Conservation (phyloP, 73 alveolate species). For the Paraurostyla sp. region DNA sequence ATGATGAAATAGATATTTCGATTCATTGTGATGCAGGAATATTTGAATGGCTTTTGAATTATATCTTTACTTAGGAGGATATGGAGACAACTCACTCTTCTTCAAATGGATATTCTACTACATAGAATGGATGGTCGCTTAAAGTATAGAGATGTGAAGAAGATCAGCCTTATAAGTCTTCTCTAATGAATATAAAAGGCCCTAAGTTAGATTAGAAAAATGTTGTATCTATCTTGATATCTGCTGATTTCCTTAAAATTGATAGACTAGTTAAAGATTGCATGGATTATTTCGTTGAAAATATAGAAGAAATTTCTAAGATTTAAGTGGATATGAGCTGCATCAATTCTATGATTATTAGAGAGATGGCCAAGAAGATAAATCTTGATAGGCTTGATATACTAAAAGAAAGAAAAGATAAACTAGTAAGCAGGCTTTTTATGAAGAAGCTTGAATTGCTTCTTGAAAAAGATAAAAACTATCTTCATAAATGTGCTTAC, state of each 20-base stretch:
- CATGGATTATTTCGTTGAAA: slow-evolving; percentile 56
- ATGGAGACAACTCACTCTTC: neutral
- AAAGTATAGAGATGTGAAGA: slow-evolving; percentile 46
- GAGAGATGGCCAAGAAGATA: slow-evolving; percentile 58
- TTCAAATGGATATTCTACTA: neutral
- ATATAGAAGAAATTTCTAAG: slow-evolving; percentile 69
- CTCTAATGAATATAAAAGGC: neutral
- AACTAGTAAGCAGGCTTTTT: slow-evolving; percentile 68
- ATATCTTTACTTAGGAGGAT: slow-evolving; percentile 62
- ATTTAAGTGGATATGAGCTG: slow-evolving; percentile 75
- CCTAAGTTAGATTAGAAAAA: slow-evolving; percentile 61
- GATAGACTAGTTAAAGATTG: slow-evolving; percentile 63
- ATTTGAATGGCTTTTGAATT: slow-evolving; percentile 83
- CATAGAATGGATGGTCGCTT: slow-evolving; percentile 39
- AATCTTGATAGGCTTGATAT: slow-evolving; percentile 55
- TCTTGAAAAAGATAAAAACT: slow-evolving; percentile 71
- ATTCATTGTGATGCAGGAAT: slow-evolving; percentile 82
- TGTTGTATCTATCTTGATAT: slow-evolving; percentile 73
- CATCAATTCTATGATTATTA: slow-evolving; percentile 47
- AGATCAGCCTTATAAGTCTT: neutral
- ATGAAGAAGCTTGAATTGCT: slow-evolving; percentile 76
- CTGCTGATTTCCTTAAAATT: slow-evolving; percentile 76
- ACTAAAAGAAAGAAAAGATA: slow-evolving; percentile 71
- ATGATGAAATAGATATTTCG: slow-evolving; percentile 78
- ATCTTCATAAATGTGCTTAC: slow-evolving; percentile 63